Base-by-base conservation (phyloP, 805 yeast species). In the Myxozyma nipponensis region DNA sequence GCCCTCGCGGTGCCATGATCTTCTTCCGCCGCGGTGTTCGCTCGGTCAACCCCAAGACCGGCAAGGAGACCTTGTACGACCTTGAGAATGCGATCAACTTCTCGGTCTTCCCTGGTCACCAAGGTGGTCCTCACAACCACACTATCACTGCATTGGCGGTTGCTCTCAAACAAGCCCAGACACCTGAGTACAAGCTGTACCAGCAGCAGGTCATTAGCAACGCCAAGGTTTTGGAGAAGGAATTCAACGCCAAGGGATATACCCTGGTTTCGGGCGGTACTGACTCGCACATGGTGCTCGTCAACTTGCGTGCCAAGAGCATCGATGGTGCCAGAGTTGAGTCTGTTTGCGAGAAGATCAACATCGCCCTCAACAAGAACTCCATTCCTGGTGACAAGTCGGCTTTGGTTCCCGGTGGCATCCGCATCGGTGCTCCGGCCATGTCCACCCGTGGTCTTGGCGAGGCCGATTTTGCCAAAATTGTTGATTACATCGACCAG, bases 51-150 rank as follows among this genome's bases (percentile, higher is more conserved):
- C 75, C 86, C 67, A 89, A 90, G 77, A 86, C 88, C 64, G 98
- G 98, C 66, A 86, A 88, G 75, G 96, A 89, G 73, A 75, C 88
- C 52, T 73, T 76, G 52, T 93, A 90, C 72, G 97, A 93, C 64
- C 81, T 93, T 70, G 98, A 93, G 73, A 84, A 81, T 72, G 87
- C 87, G 69, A 90, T 93, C 74, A 93, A 93, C 79, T 93, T 93
- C 72, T 89, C 97, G 7, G 98, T 93, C 48, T 93, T 93, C 91
- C 98, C 98, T 65, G 98, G 96, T 62, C 98, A 93, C 74, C 98
- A 93, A 77, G 98, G 98, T 77, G 98, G 98, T 69, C 98, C 98
- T 64, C 98, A 93, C 75, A 93, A 93, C 78, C 98, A 93, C 76
- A 93, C 98, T 61, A 93, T 93, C 69, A 84, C 97, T 62, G 98